phyloP scores from a whole-genome alignment of 2,329 filamentous ascomycete species.

The Colletotrichum nymphaeae region DNA sequence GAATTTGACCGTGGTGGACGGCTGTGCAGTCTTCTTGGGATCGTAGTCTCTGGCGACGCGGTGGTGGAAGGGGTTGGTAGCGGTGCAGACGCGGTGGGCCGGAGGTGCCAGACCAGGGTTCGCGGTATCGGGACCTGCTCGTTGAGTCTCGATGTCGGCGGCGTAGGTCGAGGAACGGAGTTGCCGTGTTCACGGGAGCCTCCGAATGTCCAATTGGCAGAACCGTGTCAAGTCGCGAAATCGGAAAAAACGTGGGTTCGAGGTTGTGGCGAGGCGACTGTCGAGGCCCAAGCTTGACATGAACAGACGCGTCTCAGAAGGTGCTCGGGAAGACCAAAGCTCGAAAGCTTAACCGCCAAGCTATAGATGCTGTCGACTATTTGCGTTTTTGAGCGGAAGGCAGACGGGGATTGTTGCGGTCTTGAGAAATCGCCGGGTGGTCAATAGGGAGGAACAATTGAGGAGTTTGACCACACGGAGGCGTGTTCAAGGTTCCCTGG shows the following conservation, averaged over 20 bases:
- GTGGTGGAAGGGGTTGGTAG: slow-evolving; percentile 4
- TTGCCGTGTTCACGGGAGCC: neutral
- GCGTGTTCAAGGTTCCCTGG: slow-evolving; percentile 11
- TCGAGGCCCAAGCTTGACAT: slow-evolving; percentile 19
- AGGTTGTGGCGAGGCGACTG: neutral
- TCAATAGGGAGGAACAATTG: neutral
- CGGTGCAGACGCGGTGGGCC: slow-evolving; percentile 26
- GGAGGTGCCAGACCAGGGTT: slow-evolving; percentile 20
- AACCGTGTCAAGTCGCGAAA: neutral
- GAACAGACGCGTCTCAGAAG: slow-evolving; percentile 33
- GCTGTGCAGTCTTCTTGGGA: neutral
- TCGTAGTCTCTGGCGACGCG: slow-evolving; percentile 2
- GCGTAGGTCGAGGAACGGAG: neutral
- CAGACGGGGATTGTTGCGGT: neutral
- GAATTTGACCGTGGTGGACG: neutral
- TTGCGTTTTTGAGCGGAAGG: neutral
- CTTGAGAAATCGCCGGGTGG: neutral
- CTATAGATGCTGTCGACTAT: neutral
- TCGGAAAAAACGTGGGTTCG: neutral
- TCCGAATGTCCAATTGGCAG: neutral
- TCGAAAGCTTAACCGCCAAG: slow-evolving; percentile 21
- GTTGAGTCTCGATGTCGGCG: neutral
- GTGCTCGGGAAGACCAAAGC: slow-evolving; percentile 25
- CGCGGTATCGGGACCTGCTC: slow-evolving; percentile 7
- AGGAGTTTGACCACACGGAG: neutral